Evolutionary conservation across 768 basidiomycete species (phyloP).

Genomic region (Boletus sp.): DNA sequence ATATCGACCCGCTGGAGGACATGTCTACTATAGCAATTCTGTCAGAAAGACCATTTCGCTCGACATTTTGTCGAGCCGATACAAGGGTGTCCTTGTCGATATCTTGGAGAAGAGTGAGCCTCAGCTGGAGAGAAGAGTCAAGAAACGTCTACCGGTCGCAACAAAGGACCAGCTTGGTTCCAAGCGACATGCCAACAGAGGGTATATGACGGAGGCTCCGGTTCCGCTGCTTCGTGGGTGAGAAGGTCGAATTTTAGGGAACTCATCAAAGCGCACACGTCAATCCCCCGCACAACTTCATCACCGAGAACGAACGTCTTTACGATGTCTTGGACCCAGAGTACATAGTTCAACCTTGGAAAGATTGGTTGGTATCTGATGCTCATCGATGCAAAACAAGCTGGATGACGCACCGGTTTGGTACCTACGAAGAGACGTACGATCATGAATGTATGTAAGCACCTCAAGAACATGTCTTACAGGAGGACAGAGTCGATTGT

Average conservation of each 20-base stretch:
- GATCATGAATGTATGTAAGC: neutral
- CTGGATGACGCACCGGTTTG: slow-evolving; percentile 53
- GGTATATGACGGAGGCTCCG: slow-evolving; percentile 88
- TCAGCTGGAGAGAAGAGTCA: neutral
- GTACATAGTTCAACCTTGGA: slow-evolving; percentile 76
- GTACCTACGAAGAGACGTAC: slow-evolving; percentile 45
- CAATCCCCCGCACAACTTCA: slow-evolving; percentile 49
- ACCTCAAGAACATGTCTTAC: slow-evolving; percentile 42
- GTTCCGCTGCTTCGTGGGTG: slow-evolving; percentile 59
- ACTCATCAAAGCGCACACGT: slow-evolving; percentile 54
- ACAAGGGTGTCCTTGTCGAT: slow-evolving; percentile 60
- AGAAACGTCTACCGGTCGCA: slow-evolving; percentile 56
- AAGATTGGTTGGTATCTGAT: neutral
- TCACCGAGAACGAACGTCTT: slow-evolving; percentile 25
- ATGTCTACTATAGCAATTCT: slow-evolving; percentile 49
- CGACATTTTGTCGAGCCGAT: slow-evolving; percentile 56
- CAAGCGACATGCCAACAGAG: slow-evolving; percentile 63
- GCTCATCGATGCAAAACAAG: neutral
- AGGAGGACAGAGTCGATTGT: slow-evolving; percentile 81
- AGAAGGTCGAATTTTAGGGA: neutral
- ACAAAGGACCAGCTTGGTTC: slow-evolving; percentile 55
- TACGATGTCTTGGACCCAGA: slow-evolving; percentile 78
- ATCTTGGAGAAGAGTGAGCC: slow-evolving; percentile 42
- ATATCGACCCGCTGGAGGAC: slow-evolving; percentile 38
- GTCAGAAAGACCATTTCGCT: slow-evolving; percentile 48